A percentile compares a stretch with the other conserved stretches of the same genome.
Evolutionary conservation across 805 yeast species (phyloP).

Genomic region (Teunomyces panamensis): DNA sequence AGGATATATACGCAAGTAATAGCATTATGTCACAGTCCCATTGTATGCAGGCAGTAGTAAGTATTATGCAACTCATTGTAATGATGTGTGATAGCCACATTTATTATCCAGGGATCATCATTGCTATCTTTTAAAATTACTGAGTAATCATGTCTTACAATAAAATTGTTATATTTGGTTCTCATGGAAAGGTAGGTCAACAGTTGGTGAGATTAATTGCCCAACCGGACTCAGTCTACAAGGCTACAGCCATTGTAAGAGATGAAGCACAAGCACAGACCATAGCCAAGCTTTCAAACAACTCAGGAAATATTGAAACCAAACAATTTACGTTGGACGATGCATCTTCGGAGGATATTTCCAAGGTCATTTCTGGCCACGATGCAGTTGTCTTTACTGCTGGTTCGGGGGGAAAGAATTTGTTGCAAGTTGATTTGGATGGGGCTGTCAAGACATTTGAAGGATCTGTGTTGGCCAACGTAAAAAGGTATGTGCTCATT

Average conservation of each 20-base stretch:
- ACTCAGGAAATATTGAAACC: conserved; percentile 24
- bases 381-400: conserved; percentile 61
- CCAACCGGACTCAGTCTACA: conserved; percentile 13
- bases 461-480: conserved; percentile 45
- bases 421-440: conserved; percentile 57
- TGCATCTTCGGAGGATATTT: conserved; percentile 30
- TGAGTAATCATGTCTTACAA: neutral
- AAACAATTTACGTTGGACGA: conserved; percentile 39
- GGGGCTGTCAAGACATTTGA: conserved; percentile 58
- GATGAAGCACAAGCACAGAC: conserved; percentile 41
- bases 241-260: conserved; percentile 45
- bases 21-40: neutral
- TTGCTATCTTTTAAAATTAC: neutral
- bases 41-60: no score
- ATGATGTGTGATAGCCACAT: neutral
- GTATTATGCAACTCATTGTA: no score
- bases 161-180: conserved; percentile 45
- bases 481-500: conserved; percentile 48
- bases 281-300: conserved; percentile 36
- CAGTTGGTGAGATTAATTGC: conserved; percentile 36
- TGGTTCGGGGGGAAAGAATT: conserved; percentile 59
- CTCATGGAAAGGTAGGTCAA: conserved; percentile 61
- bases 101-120: neutral
- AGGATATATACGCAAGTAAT: neutral
- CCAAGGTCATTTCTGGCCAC: conserved; percentile 39